Base-by-base conservation (phyloP, 352 stramenopile genomes). In the Phytophthora cactorum region DNA sequence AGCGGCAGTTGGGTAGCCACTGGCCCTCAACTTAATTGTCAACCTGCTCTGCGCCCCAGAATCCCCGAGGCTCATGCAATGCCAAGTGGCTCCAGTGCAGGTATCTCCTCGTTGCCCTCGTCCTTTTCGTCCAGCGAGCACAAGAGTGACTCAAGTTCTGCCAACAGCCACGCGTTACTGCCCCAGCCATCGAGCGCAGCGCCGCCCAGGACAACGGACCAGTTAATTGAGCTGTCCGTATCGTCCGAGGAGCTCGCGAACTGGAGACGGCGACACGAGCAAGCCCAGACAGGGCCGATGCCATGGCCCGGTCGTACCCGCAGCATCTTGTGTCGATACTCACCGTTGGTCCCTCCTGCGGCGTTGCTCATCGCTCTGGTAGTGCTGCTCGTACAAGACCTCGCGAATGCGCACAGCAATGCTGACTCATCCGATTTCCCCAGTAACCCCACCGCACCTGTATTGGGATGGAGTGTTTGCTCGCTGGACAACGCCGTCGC, bases 381-480 rank as follows among this genome's bases (percentile, higher is more conserved):
- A 29, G 57, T 78, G 46, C 39, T 81, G 36, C 70, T 81, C 12
- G 63, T 77, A 9, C 69, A 75, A 63, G 63, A 77, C 59, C 70
- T 72, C 10, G 69, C 63, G 29, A 54, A 66, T 36, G 69, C 65
- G 25, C 38, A 75, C 15, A 68, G 38, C 12, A 58, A 50, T 41
- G 53, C 59, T 53, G 68, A 66, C 50, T 67, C 60, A 52, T 51
- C 52, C 4, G 64, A 68, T 41, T 59, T 64, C 15, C 54, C 43
- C 12, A 22, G 12, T 15, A 8, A 12, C 5, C 22, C 52, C 28
- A 59, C 47, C 6, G 36, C 47, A 17, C 49, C 60, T 12, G 60
- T 74, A 34, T 61, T 72, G 29, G 52, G 72, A 7, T 87, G 79
- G 79, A 81, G 53, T 28, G 5, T 62, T 0, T 87, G 79, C 36